Conservation (phyloP, 495 filamentous ascomycete species). For the Podospora bellae-mahoneyi region DNA sequence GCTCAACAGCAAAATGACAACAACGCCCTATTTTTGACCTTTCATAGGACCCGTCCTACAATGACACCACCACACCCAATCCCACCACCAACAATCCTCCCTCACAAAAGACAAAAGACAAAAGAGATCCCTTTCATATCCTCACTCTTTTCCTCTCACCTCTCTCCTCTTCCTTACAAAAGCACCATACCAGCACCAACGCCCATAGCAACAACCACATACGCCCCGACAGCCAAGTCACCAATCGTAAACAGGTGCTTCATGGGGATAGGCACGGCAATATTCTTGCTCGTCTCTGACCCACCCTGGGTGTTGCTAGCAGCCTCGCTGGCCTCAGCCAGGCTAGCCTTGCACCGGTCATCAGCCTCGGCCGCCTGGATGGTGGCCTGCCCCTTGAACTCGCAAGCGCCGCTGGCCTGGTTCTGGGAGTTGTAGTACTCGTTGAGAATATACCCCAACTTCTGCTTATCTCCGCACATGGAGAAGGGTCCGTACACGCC, state of each 20-base stretch:
- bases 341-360: constrained; percentile 31
- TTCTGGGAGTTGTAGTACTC: constrained; percentile 69
- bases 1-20: background rate
- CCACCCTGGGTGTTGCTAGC: constrained; percentile 43
- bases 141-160: background rate
- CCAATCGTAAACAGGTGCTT: constrained; percentile 59
- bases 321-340: constrained; percentile 44
- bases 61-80: background rate
- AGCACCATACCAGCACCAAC: constrained; percentile 74
- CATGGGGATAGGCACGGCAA: constrained; percentile 39
- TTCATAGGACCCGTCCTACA: background rate
- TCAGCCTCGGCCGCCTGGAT: constrained; percentile 17
- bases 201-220: constrained; percentile 61
- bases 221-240: constrained; percentile 62
- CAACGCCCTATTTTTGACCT: background rate
- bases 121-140: background rate
- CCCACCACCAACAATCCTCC: background rate
- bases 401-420: constrained; percentile 58
- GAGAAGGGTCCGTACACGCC: constrained; percentile 84
- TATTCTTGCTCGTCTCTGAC: constrained; percentile 27
- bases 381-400: constrained; percentile 56
- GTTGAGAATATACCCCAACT: constrained; percentile 80
- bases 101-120: background rate
- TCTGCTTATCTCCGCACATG: constrained; percentile 76
- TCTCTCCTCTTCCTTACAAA: constrained; percentile 50